A percentile compares a stretch with the other conserved stretches of the same genome.
These are phyloP conservation scores for Phialocephala subalpina DNA, from an alignment of 2,329 filamentous ascomycete genomes.

Conservation along the genomic window DNA sequence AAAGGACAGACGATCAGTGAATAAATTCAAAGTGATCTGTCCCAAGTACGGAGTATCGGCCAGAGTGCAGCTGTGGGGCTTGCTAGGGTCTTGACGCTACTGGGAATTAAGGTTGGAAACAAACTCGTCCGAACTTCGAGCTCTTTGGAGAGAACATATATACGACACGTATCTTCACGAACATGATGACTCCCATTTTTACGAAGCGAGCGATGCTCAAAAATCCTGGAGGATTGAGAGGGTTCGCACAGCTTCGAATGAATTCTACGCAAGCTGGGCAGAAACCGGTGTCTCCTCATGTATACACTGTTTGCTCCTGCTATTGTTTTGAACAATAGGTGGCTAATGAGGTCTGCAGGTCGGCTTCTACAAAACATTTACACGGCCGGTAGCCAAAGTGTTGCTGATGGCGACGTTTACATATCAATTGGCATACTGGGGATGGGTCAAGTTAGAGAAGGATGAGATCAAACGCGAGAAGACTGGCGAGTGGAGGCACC, in stretches of 20 bases:
- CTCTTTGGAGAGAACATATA: not conserved
- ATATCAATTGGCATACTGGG: slow-evolving; percentile 80
- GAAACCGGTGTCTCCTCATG: slow-evolving; percentile 31
- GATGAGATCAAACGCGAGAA: slow-evolving; percentile 71
- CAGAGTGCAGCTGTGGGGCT: slow-evolving; percentile 12
- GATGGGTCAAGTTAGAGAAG: slow-evolving; percentile 77
- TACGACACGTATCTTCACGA: not conserved
- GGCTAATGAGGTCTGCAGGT: slow-evolving; percentile 49
- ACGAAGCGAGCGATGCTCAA: not conserved
- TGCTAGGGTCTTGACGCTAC: not conserved
- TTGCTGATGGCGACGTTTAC: slow-evolving; percentile 78
- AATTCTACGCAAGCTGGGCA: slow-evolving; percentile 23
- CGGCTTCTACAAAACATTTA: slow-evolving; percentile 78
- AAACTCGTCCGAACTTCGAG: not conserved
- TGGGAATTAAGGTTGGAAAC: slow-evolving; percentile 1
- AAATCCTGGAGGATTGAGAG: not conserved
- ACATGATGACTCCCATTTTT: not conserved
- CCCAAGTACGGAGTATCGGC: slow-evolving; percentile 8
- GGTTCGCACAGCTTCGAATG: slow-evolving; percentile 11
- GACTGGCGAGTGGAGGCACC: slow-evolving; percentile 34
- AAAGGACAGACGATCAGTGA: slow-evolving; percentile 6
- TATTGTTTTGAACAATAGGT: not conserved
- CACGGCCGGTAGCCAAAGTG: slow-evolving; percentile 76
- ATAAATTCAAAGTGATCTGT: slow-evolving; percentile 12
- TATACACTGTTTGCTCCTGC: slow-evolving; percentile 14